These are phyloP conservation scores for Russula vinacea DNA, from an alignment of 768 basidiomycete genomes.

Conservation along the genomic window DNA sequence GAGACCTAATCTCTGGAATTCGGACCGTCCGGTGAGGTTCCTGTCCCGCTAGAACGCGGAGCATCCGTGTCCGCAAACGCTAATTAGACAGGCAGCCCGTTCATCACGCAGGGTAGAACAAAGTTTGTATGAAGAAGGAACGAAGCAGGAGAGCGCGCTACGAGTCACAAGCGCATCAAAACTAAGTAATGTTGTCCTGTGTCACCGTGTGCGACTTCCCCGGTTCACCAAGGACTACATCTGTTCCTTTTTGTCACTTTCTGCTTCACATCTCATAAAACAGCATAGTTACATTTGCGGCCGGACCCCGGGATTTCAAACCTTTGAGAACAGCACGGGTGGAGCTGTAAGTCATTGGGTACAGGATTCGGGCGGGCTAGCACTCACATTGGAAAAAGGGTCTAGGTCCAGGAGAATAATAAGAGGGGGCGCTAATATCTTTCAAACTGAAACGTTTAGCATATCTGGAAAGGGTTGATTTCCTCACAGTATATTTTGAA, in stretches of 20 bases:
- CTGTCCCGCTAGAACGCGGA: constrained; percentile 21
- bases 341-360: constrained; percentile 8
- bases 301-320: background rate
- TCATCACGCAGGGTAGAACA: constrained; percentile 2
- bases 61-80: constrained; percentile 8
- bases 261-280: background rate
- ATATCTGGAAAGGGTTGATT: background rate
- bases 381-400: constrained; percentile 1
- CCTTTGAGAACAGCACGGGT: background rate
- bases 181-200: too few species aligned
- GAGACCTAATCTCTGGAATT: too few species aligned
- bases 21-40: too few species aligned
- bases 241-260: background rate
- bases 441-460: background rate
- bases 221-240: constrained; percentile 8
- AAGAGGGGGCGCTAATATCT: background rate
- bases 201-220: background rate
- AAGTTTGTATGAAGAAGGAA: constrained; percentile 1
- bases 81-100: background rate
- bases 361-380: background rate
- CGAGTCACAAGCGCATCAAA: background rate
- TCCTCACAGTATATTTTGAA: background rate
- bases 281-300: background rate
- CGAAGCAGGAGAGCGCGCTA: background rate
- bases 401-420: background rate